Conservation (phyloP, 768 basidiomycete species). For the Amanita exitialis region DNA sequence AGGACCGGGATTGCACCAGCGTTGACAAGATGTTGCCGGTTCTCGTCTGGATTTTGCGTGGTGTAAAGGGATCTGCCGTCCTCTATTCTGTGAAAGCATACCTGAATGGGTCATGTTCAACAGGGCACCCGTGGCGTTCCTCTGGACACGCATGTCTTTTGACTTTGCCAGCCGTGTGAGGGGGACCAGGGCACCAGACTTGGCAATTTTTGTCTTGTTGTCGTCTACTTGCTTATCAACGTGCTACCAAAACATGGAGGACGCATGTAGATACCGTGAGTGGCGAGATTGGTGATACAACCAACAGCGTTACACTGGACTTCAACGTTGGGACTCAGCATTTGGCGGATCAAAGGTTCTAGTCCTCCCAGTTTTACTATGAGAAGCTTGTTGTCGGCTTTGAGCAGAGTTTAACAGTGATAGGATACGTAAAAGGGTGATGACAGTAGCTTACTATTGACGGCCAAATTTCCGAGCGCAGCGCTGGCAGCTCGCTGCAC, state of each 20-base stretch:
- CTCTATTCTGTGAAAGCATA: conserved; percentile 21
- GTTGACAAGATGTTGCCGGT: conserved; percentile 95
- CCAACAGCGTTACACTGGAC: conserved; percentile 99
- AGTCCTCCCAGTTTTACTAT: conserved; percentile 97
- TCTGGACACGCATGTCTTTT: conserved; percentile 98
- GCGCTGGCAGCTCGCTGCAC: conserved; percentile 98
- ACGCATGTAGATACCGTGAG: conserved; percentile 62
- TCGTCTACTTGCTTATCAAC: conserved; percentile 54
- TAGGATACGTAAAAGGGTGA: conserved; percentile 4
- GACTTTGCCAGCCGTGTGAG: conserved; percentile 92
- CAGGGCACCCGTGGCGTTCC: conserved; percentile 95
- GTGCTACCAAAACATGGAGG: conserved; percentile 4
- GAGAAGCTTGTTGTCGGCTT: conserved; percentile 97
- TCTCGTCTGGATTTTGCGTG: conserved; percentile 63
- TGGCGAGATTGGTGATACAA: conserved; percentile 97
- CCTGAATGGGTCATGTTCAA: conserved; percentile 99
- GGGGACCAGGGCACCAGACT: conserved; percentile 97
- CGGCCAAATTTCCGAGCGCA: conserved; percentile 93
- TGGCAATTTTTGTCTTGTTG: conserved; percentile 99
- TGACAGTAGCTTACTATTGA: conserved; percentile 69
- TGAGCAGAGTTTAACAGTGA: conserved; percentile 7
- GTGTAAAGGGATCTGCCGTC: conserved; percentile 3
- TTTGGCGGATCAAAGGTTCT: conserved; percentile 96
- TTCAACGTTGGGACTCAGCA: conserved; percentile 98
- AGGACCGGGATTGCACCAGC: conserved; percentile 98